phyloP scores from a whole-genome alignment of 306 rosid genomes.

The Vigna mungo region DNA sequence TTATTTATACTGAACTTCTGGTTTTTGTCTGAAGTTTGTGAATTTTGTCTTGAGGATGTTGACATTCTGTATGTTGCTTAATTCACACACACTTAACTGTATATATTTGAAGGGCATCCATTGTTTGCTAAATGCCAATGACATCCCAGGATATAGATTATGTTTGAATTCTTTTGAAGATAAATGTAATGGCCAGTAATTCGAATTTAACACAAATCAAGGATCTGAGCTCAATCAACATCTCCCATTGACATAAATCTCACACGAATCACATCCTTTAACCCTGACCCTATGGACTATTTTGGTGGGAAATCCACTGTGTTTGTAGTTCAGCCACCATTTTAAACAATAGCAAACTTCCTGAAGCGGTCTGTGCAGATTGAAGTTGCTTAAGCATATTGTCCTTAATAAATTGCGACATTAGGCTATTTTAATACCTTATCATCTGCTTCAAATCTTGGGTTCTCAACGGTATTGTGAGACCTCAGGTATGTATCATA shows the following conservation, averaged over 20 bases:
- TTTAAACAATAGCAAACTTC: conserved; percentile 22
- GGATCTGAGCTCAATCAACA: neutral
- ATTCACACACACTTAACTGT: conserved; percentile 1
- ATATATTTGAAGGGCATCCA: neutral
- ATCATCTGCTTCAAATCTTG: neutral
- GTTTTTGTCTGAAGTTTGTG: conserved; percentile 27
- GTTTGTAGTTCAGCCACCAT: neutral
- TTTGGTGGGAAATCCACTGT: conserved; percentile 1
- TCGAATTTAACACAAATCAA: neutral
- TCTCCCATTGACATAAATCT: neutral
- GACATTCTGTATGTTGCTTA: conserved; percentile 8
- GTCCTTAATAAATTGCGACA: neutral
- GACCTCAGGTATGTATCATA: neutral
- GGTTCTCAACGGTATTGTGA: neutral
- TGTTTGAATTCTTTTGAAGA: conserved; percentile 32
- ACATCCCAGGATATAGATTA: neutral
- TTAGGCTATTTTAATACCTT: neutral
- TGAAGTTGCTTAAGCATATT: conserved; percentile 9
- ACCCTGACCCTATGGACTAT: neutral
- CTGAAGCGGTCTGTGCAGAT: conserved; percentile 28
- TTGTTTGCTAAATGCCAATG: neutral
- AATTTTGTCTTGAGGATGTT: conserved; percentile 4
- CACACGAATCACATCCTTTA: neutral
- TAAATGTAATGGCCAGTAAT: neutral
- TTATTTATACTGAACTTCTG: conserved; percentile 22